Percentiles rank a stretch among this genome's conserved stretches.
phyloP scores from a whole-genome alignment of 139 green algal genomes.

The Ettlia oleoabundans region DNA sequence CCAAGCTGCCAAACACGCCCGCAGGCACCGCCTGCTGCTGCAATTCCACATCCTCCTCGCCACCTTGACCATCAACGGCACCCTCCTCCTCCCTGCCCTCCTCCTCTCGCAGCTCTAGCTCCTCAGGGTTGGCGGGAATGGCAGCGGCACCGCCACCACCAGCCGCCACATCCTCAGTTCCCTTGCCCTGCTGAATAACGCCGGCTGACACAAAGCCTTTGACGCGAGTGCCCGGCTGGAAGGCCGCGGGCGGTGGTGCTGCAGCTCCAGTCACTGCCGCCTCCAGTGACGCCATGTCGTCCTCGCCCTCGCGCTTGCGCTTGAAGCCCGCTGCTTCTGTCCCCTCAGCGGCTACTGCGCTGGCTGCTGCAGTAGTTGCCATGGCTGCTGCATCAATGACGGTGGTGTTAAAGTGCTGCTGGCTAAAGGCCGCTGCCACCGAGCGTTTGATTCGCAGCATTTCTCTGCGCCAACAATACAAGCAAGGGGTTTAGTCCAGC shows the following conservation, averaged over 20 bases:
- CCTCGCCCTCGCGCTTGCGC: constrained; percentile 44
- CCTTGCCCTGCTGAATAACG: constrained; percentile 68
- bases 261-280: constrained; percentile 37
- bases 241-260: constrained; percentile 12
- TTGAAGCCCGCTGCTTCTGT: too few species aligned
- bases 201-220: constrained; percentile 85
- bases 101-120: constrained; percentile 88
- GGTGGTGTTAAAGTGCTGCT: constrained; percentile 88
- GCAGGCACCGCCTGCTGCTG: constrained; percentile 81
- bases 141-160: constrained; percentile 25
- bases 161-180: neutral
- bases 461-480: too few species aligned
- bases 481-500: too few species aligned
- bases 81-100: constrained; percentile 59
- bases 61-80: constrained; percentile 49
- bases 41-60: constrained; percentile 60
- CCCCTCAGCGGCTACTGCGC: neutral
- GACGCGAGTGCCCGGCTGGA: constrained; percentile 55
- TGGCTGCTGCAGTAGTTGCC: constrained; percentile 24
- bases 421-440: constrained; percentile 80
- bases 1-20: constrained; percentile 75
- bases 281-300: constrained; percentile 88
- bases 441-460: constrained; percentile 98
- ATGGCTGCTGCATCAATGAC: constrained; percentile 68
- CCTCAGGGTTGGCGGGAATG: constrained; percentile 84